phyloP scores from a whole-genome alignment of 495 filamentous ascomycete species.

The Tuber borchii region DNA sequence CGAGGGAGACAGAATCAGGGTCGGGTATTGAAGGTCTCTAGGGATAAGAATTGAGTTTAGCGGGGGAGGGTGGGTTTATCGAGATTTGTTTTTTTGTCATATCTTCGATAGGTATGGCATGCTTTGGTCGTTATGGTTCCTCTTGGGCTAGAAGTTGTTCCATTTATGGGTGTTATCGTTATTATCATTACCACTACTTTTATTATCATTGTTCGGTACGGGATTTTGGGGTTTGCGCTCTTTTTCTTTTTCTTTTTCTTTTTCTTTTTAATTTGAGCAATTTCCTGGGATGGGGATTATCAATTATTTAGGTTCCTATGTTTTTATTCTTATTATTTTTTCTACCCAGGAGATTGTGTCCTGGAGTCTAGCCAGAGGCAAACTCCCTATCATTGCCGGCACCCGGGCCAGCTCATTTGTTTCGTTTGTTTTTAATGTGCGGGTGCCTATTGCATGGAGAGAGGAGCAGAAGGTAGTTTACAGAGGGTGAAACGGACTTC shows the following conservation, averaged over 20 bases:
- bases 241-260: too few relatives aligned
- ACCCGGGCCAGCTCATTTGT: too few relatives aligned
- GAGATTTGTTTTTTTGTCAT: neutral
- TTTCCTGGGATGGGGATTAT: neutral
- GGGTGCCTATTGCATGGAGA: too few relatives aligned
- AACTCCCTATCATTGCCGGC: too few relatives aligned
- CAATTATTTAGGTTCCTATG: neutral
- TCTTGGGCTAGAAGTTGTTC: neutral
- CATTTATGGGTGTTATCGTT: neutral
- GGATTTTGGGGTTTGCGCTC: neutral
- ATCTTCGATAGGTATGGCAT: neutral
- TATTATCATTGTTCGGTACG: neutral
- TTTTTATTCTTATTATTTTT: neutral
- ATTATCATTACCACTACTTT: neutral
- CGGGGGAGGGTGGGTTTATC: neutral
- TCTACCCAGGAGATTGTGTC: neutral
- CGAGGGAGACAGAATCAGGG: constrained; percentile 15
- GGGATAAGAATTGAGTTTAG: neutral
- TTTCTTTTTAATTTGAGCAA: neutral
- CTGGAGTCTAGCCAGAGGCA: too few relatives aligned
- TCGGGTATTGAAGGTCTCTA: constrained; percentile 2
- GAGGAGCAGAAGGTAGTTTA: neutral
- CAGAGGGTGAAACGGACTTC: neutral
- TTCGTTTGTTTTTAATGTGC: too few relatives aligned
- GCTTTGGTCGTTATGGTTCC: neutral